phyloP scores from a whole-genome alignment of 495 filamentous ascomycete genomes.

The Penicillium argentinense region DNA sequence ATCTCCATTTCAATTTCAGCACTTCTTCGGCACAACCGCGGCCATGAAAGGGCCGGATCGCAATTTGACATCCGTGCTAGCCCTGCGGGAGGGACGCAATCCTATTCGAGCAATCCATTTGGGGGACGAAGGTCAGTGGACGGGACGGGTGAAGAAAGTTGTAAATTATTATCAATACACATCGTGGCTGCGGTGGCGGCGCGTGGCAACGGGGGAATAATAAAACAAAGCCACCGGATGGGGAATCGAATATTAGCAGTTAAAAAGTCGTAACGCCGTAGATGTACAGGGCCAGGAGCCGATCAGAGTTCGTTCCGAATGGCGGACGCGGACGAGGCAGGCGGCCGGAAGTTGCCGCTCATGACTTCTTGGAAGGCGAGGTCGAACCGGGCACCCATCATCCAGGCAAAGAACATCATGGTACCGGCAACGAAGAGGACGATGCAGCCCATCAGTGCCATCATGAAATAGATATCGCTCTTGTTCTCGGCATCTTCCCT shows the following conservation, averaged over 20 bases:
- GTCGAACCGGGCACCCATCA: slow-evolving; percentile 67
- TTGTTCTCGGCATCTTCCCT: slow-evolving; percentile 52
- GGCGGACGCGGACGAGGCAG: slow-evolving; percentile 13
- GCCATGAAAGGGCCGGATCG: slow-evolving; percentile 81
- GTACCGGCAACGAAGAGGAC: slow-evolving; percentile 58
- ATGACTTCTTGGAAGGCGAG: slow-evolving; percentile 56
- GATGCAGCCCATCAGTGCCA: slow-evolving; percentile 58
- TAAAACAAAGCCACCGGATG: slow-evolving; percentile 32
- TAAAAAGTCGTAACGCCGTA: slow-evolving; percentile 38
- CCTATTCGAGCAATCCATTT: neutral
- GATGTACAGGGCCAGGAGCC: slow-evolving; percentile 4
- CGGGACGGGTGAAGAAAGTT: slow-evolving; percentile 11
- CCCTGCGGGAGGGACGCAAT: neutral
- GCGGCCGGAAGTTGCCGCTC: slow-evolving; percentile 46
- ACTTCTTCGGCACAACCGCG: slow-evolving; percentile 92
- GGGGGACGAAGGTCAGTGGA: neutral
- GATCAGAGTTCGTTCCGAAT: slow-evolving; percentile 24
- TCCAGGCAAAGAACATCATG: slow-evolving; percentile 69
- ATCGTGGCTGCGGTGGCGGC: slow-evolving; percentile 18
- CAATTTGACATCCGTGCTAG: slow-evolving; percentile 99
- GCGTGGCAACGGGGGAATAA: slow-evolving; percentile 21
- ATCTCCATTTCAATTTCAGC: slow-evolving; percentile 54
- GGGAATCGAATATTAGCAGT: slow-evolving; percentile 31
- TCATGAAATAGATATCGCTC: slow-evolving; percentile 62
- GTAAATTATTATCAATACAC: slow-evolving; percentile 39